Evolutionary conservation across 768 basidiomycete species (phyloP), one percentile per base, ranked within the genome.

Genomic region (Leccinum truebloodii): DNA sequence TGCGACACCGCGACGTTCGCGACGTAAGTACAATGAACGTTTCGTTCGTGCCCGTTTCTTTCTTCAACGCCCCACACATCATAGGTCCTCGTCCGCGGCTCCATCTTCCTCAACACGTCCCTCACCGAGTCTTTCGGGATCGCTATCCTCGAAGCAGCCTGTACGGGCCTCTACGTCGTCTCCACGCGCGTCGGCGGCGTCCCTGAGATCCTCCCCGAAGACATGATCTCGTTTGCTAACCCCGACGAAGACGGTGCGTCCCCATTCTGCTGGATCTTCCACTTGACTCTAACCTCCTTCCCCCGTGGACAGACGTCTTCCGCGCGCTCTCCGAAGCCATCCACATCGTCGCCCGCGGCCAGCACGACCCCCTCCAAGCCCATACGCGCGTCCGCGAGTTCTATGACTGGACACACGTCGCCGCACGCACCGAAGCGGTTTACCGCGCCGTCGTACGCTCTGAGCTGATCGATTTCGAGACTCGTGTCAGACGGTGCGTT

Each of bases 61-160:
- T 10, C 12, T 18, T 44, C 26, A 32, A 59, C 34, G 41, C 55
- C 20, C 24, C 6, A 14, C 9, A 14, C 14, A 4, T 12, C 26
- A n/a, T 20, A 95, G 93, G 87, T 97, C n/a, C 82, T 99, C 12
- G 79, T 80, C 7, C 86, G 86, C 48, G 97, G 95, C 1, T 82
- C 92, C 13, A 95, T 99, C 61, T 99, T 90, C 76, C 80, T 99
- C 79, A 97, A 95, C 69, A 95, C 97, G 0, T 95, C 94, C 0
- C 81, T 98, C 26, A 98, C 96, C 1, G 97, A 98, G 72, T 85
- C 97, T 0, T 99, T 98, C 65, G 96, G 97, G 0, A 98, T 96
- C 64, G 92, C 91, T n/a, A 95, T 96, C 64, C 83, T 99, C 48
- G 97, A 99, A 77, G 97, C 96, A 0, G 97, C 97, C 0, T 95